Percentiles rank a stretch among this genome's conserved stretches.
Evolutionary conservation across 345 rosid genomes (phyloP).

Genomic region (Brassica rapa): DNA sequence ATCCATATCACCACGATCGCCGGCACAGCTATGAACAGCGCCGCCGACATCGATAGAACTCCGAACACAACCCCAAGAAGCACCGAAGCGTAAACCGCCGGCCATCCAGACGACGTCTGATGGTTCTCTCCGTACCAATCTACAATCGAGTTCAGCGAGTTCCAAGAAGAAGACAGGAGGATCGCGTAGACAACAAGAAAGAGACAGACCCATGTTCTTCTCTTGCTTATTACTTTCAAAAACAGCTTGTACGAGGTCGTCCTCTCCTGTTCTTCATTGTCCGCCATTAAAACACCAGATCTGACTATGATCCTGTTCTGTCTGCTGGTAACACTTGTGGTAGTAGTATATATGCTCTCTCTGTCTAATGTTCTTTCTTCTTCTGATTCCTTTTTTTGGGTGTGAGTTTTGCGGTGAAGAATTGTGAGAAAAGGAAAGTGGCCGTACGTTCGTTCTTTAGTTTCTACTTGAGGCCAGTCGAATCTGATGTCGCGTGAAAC

Average conservation of each 20-base stretch:
- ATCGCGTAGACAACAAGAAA: slow-evolving; percentile 76
- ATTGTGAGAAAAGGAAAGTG: slow-evolving; percentile 41
- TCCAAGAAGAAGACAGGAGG: slow-evolving; percentile 78
- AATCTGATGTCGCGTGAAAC: slow-evolving; percentile 7
- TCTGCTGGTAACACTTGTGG: slow-evolving; percentile 15
- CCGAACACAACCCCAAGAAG: slow-evolving; percentile 84
- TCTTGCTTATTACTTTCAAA: slow-evolving; percentile 75
- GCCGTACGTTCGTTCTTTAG: slow-evolving; percentile 19
- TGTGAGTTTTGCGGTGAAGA: slow-evolving; percentile 30
- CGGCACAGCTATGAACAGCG: slow-evolving; percentile 87
- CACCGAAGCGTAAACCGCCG: slow-evolving; percentile 86
- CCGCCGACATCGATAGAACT: slow-evolving; percentile 78
- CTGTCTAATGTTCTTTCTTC: slow-evolving; percentile 2
- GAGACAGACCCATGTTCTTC: slow-evolving; percentile 86
- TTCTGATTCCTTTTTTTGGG: slow-evolving; percentile 16
- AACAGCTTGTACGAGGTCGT: slow-evolving; percentile 54
- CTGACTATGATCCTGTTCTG: slow-evolving; percentile 30
- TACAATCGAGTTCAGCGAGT: slow-evolving; percentile 67
- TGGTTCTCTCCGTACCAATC: slow-evolving; percentile 60
- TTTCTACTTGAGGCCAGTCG: slow-evolving; percentile 7
- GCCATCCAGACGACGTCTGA: slow-evolving; percentile 57
- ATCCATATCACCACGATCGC: slow-evolving; percentile 87
- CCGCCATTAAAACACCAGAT: slow-evolving; percentile 36
- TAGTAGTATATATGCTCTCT: slow-evolving; percentile 15
- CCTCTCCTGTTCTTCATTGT: slow-evolving; percentile 46